phyloP scores from a whole-genome alignment of 2,329 filamentous ascomycete species.

The Fusarium tuaranense region DNA sequence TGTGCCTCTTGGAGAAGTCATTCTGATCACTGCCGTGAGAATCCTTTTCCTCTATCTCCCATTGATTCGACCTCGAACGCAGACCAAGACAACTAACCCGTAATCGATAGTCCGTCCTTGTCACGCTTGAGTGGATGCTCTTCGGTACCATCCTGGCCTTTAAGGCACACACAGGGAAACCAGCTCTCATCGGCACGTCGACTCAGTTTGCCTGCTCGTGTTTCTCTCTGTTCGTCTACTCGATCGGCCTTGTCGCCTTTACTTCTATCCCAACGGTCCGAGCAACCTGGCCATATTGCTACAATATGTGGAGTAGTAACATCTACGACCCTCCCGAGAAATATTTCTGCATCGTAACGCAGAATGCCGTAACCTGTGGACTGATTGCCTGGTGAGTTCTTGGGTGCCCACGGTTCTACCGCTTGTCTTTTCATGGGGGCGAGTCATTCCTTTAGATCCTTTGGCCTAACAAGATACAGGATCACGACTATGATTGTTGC shows the following conservation, averaged over 20 bases:
- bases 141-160: constrained; percentile 1
- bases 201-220: constrained; percentile 8
- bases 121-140: constrained; percentile 12
- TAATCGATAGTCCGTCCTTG: background rate
- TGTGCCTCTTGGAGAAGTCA: background rate
- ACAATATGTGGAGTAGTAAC: constrained; percentile 1
- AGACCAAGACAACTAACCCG: no score
- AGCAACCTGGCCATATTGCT: constrained; percentile 7
- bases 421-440: background rate
- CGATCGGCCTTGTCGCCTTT: constrained; percentile 9
- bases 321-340: constrained; percentile 4
- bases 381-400: constrained; percentile 11
- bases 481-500: constrained; percentile 1
- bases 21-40: background rate
- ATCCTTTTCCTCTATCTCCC: no score
- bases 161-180: background rate
- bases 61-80: no score
- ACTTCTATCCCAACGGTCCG: background rate
- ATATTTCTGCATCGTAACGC: constrained; percentile 12
- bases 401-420: background rate
- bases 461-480: background rate
- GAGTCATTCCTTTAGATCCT: background rate
- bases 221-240: constrained; percentile 15
- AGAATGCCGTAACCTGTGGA: constrained; percentile 6
- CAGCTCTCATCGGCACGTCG: background rate